phyloP scores from a whole-genome alignment of 192 early-diverging fungal species.

The Cladochytrium replicatum region DNA sequence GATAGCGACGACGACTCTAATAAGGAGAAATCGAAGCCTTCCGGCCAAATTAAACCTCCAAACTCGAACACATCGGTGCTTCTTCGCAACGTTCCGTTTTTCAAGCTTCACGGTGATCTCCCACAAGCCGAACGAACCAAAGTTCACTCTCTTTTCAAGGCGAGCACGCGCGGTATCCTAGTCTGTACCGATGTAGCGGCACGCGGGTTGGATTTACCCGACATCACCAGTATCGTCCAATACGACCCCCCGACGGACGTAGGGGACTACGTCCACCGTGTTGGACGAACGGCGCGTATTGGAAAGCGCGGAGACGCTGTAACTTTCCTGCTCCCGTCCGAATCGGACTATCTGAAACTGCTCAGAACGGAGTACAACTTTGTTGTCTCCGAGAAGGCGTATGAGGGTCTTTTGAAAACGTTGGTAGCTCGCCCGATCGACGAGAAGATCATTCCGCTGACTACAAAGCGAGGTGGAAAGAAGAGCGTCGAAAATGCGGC shows the following conservation, averaged over 20 bases:
- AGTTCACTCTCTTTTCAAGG: constrained; percentile 63
- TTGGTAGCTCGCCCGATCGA: constrained; percentile 29
- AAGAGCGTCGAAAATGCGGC: constrained; percentile 40
- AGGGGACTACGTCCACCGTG: constrained; percentile 92
- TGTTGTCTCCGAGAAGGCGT: constrained; percentile 33
- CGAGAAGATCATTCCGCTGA: neutral
- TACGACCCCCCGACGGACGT: constrained; percentile 93
- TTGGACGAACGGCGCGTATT: constrained; percentile 91
- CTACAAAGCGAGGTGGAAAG: constrained; percentile 42
- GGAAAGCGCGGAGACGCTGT: constrained; percentile 80
- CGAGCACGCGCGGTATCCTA: constrained; percentile 51
- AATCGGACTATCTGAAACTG: constrained; percentile 54
- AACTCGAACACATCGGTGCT: constrained; percentile 8
- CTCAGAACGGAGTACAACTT: constrained; percentile 73
- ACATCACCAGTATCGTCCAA: constrained; percentile 86
- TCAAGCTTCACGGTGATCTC: constrained; percentile 82
- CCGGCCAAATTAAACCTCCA: neutral
- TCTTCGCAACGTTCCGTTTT: constrained; percentile 66
- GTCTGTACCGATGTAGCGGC: constrained; percentile 97
- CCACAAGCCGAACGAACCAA: constrained; percentile 67
- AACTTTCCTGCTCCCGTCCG: constrained; percentile 83
- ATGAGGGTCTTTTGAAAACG: constrained; percentile 36
- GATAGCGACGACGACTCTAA: constrained; percentile 34
- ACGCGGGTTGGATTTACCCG: constrained; percentile 92
- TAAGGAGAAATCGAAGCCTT: constrained; percentile 34